These are phyloP conservation scores for Neofusicoccum umdonicola DNA, from an alignment of 2,329 filamentous ascomycete species.

Conservation along the genomic window DNA sequence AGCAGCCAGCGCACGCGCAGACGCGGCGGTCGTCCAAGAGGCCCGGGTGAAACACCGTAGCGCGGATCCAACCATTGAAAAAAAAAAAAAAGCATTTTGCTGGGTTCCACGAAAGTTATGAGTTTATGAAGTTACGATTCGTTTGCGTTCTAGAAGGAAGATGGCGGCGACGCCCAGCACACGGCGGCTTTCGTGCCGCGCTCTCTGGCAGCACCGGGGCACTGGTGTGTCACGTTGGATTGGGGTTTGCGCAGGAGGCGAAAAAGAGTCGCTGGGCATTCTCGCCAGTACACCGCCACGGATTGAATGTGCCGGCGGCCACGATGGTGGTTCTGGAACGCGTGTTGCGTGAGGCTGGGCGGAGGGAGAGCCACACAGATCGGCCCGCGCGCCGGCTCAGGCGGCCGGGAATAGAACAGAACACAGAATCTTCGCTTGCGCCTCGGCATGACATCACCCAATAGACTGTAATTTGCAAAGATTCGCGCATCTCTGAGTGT, in stretches of 20 bases:
- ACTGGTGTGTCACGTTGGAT: not conserved
- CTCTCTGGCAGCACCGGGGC: not conserved
- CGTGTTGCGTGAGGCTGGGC: slow-evolving; percentile 4
- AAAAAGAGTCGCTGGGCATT: not conserved
- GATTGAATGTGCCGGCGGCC: not conserved
- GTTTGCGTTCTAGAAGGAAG: not conserved
- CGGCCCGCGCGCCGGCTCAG: not conserved
- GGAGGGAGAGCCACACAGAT: not conserved
- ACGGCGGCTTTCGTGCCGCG: not conserved
- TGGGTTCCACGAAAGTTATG: not conserved
- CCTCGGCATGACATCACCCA: slow-evolving; percentile 9
- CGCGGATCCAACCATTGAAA: not conserved
- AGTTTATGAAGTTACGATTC: slow-evolving; percentile 6
- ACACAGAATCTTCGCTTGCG: not conserved
- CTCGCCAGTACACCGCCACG: slow-evolving; percentile 3
- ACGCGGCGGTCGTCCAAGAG: slow-evolving; percentile 33
- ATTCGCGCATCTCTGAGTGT: not conserved
- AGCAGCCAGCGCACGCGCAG: slow-evolving; percentile 19
- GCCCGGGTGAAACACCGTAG: slow-evolving; percentile 22
- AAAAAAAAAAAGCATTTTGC: not conserved
- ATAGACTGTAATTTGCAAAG: slow-evolving; percentile 1
- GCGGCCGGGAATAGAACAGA: slow-evolving; percentile 5
- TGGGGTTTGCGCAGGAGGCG: not conserved
- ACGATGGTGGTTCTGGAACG: not conserved
- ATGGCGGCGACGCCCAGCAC: not conserved